These are phyloP conservation scores for Solanum piurae DNA, from an alignment of 257 asterid genomes.

Conservation along the genomic window DNA sequence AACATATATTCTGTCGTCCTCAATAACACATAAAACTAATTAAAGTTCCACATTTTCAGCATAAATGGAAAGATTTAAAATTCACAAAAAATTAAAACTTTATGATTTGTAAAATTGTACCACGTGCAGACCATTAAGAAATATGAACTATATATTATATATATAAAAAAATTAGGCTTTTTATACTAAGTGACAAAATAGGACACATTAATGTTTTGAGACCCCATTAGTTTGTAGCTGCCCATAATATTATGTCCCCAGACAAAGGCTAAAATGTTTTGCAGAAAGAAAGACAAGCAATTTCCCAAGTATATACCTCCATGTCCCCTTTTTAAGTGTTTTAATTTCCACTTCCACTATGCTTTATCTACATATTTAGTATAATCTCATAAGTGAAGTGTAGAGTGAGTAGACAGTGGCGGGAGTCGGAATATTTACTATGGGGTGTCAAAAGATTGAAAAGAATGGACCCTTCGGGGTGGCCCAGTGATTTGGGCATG, in stretches of 20 bases:
- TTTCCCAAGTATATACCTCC: constrained; percentile 18
- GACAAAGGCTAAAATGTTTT: neutral
- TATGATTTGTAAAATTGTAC: neutral
- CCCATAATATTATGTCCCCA: constrained; percentile 26
- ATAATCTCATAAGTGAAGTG: neutral
- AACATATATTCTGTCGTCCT: neutral
- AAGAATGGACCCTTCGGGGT: neutral
- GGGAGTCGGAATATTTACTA: neutral
- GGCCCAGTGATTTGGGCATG: no score
- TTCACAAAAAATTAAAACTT: neutral
- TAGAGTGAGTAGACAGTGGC: neutral
- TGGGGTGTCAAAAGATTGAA: neutral
- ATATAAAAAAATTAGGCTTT: neutral
- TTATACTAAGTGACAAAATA: neutral
- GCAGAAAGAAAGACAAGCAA: neutral
- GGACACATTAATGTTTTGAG: constrained; percentile 1
- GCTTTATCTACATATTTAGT: neutral
- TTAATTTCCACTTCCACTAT: constrained; percentile 5
- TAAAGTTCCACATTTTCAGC: neutral
- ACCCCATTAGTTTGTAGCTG: constrained; percentile 16
- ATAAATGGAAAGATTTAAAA: neutral
- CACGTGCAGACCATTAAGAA: constrained; percentile 9
- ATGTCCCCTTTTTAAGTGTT: neutral
- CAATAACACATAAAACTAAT: neutral
- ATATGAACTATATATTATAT: neutral